Evolutionary conservation across 2,329 filamentous ascomycete species (phyloP).

Genomic region (Ilyonectria sp.): DNA sequence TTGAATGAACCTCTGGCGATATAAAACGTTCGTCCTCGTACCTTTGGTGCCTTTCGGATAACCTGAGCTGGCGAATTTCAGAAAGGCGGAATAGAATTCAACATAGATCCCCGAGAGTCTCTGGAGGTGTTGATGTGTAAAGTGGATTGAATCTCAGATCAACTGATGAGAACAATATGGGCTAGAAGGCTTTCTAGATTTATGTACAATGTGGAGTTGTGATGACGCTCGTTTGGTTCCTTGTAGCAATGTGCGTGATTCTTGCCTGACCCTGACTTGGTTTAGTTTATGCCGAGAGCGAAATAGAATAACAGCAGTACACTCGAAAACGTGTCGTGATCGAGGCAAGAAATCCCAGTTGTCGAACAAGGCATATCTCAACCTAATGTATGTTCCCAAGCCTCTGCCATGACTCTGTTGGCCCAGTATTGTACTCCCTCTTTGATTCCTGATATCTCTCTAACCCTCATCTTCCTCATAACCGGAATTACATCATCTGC

Average conservation of each 20-base stretch:
- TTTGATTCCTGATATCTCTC: no score
- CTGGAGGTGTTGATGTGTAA: constrained; percentile 36
- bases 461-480: no score
- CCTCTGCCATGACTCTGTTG: no score
- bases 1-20: neutral
- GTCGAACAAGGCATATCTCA: no score
- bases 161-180: constrained; percentile 41
- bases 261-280: neutral
- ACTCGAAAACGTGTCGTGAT: no score
- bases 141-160: constrained; percentile 42
- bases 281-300: neutral
- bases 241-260: neutral
- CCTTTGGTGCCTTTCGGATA: constrained; percentile 10
- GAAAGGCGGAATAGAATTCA: constrained; percentile 27
- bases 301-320: no score
- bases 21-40: neutral
- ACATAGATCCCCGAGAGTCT: constrained; percentile 29
- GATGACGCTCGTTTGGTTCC: constrained; percentile 5
- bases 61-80: constrained; percentile 24
- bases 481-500: no score
- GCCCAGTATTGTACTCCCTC: no score
- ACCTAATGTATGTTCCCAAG: no score
- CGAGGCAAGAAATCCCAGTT: no score
- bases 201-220: constrained; percentile 26
- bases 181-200: constrained; percentile 30